Conservation (phyloP, 148 eudicot species). For the Rhododendron henanense region DNA sequence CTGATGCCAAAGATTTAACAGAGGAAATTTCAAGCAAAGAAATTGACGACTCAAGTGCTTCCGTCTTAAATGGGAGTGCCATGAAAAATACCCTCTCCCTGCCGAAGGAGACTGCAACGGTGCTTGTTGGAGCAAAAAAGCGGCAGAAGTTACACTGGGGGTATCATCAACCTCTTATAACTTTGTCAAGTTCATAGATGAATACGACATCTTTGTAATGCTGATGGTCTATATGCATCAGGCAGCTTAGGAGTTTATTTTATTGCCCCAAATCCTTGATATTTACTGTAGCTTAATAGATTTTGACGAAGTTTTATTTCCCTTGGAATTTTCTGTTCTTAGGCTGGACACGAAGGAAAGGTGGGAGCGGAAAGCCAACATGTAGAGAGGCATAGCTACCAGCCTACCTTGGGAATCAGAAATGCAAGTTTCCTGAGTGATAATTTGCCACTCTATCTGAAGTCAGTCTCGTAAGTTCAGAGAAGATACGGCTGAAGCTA, state of each 20-base stretch:
- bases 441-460: neutral
- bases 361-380: constrained; percentile 87
- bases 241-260: neutral
- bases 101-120: constrained; percentile 14
- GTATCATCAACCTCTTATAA: constrained; percentile 24
- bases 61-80: constrained; percentile 8
- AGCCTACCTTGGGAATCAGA: neutral
- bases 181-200: neutral
- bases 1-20: constrained; percentile 21
- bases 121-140: constrained; percentile 27
- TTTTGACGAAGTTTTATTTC: neutral
- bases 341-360: constrained; percentile 79
- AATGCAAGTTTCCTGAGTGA: neutral
- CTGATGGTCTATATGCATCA: neutral
- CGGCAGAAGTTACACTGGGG: constrained; percentile 72
- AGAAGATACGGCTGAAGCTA: neutral
- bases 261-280: neutral
- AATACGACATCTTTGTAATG: neutral
- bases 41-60: constrained; percentile 20
- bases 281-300: neutral
- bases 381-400: constrained; percentile 27
- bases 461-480: neutral
- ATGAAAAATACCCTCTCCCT: neutral
- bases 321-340: constrained; percentile 4
- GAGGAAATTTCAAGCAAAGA: constrained; percentile 19